Evolutionary conservation across 2,329 filamentous ascomycete species (phyloP).

Genomic region (Phyllosticta ampelicida): DNA sequence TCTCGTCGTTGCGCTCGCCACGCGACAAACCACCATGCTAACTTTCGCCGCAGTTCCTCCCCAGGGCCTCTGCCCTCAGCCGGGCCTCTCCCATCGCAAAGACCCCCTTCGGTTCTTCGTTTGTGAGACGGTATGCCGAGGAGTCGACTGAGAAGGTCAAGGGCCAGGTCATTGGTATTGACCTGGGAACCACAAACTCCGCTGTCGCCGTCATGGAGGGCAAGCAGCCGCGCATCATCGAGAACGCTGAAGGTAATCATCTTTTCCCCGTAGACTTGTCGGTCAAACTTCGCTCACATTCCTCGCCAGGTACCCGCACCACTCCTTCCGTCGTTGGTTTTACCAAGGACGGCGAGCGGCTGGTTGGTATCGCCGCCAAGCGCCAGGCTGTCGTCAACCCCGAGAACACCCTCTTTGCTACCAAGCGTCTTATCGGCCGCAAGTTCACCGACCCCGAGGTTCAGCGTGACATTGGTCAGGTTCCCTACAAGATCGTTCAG

Average conservation of each 20-base stretch:
- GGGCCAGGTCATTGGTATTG: conserved; percentile 95
- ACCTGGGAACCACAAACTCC: conserved; percentile 96
- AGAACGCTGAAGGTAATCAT: conserved; percentile 78
- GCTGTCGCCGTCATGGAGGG: conserved; percentile 97
- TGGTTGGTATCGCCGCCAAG: conserved; percentile 96
- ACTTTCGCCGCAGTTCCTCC: conserved; percentile 40
- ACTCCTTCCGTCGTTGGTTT: conserved; percentile 94
- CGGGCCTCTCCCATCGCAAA: conserved; percentile 57
- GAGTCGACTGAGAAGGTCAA: conserved; percentile 71
- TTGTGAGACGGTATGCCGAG: conserved; percentile 64
- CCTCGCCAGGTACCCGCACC: conserved; percentile 61
- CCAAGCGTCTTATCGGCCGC: conserved; percentile 95
- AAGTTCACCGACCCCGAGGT: conserved; percentile 93
- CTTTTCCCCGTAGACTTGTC: background rate
- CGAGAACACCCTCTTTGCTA: conserved; percentile 96
- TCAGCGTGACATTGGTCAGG: conserved; percentile 93
- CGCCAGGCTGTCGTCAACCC: conserved; percentile 97
- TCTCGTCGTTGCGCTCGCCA: background rate
- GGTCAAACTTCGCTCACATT: conserved; percentile 12
- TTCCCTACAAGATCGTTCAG: conserved; percentile 97
- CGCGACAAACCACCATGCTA: conserved; percentile 1
- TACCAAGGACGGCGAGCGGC: conserved; percentile 85
- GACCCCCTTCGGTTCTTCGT: conserved; percentile 60
- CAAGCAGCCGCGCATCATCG: conserved; percentile 89
- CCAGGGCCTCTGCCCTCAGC: conserved; percentile 61